Evolutionary conservation across 495 filamentous ascomycete genomes (phyloP).

Genomic region (Hypomontagnella submonticulosa): DNA sequence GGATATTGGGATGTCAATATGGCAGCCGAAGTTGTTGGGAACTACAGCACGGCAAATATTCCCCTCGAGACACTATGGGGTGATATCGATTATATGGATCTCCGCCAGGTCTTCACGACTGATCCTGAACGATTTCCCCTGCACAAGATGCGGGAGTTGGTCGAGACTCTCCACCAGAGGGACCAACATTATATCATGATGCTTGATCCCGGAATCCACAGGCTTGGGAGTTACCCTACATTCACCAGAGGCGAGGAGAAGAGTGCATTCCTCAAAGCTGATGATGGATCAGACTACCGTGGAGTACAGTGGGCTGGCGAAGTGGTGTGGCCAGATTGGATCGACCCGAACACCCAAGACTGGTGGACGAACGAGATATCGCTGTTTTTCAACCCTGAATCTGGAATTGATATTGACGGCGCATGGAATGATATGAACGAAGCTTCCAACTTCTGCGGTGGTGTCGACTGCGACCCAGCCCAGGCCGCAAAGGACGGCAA

Average conservation of each 20-base stretch:
- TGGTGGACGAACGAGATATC: slow-evolving; percentile 81
- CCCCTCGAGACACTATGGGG: slow-evolving; percentile 85
- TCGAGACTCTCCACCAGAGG: slow-evolving; percentile 74
- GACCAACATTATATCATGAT: slow-evolving; percentile 85
- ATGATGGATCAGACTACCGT: slow-evolving; percentile 72
- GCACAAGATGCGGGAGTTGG: slow-evolving; percentile 70
- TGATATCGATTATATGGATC: slow-evolving; percentile 78
- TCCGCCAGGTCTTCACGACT: slow-evolving; percentile 72
- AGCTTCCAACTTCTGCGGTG: slow-evolving; percentile 70
- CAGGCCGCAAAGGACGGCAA: slow-evolving; percentile 62
- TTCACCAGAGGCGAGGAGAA: slow-evolving; percentile 70
- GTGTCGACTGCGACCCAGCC: slow-evolving; percentile 74
- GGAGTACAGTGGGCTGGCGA: slow-evolving; percentile 90
- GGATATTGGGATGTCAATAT: slow-evolving; percentile 79
- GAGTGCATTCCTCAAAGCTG: slow-evolving; percentile 70
- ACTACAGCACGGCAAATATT: slow-evolving; percentile 74
- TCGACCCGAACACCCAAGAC: slow-evolving; percentile 67
- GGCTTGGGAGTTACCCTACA: slow-evolving; percentile 67
- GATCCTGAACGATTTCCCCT: slow-evolving; percentile 80
- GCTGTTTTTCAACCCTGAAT: slow-evolving; percentile 70
- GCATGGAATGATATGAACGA: slow-evolving; percentile 92
- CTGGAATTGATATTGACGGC: slow-evolving; percentile 82
- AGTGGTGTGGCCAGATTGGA: slow-evolving; percentile 86
- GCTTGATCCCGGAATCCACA: slow-evolving; percentile 82
- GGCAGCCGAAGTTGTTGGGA: slow-evolving; percentile 75